Evolutionary conservation across 495 filamentous ascomycete genomes (phyloP), one percentile per base, ranked within the genome.

Genomic region (Penicillium crystallinum): DNA sequence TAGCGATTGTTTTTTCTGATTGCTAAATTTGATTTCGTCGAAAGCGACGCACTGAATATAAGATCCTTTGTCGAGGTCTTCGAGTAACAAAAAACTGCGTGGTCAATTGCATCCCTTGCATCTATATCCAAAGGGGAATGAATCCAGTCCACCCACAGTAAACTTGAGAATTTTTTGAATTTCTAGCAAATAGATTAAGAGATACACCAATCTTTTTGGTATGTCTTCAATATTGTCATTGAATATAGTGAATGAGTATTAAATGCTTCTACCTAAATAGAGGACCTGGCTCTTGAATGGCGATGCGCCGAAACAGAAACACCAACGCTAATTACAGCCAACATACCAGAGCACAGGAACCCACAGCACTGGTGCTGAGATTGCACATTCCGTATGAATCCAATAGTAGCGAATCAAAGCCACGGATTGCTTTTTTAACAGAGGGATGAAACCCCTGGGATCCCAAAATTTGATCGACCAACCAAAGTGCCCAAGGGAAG

Each of bases 391-490:
- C 41, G 37, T 11, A 35, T 50, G 35, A 12, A 27, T 25, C 42
- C 36, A 51, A 9, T 10, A 3, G 8, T 14, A 30, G 15, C 19
- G 17, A 35, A 46, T 19, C 34, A 41, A 52, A 33, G 29, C 40
- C 34, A 27, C 11, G 21, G 4, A 8, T n/a, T 41, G 6, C n/a
- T 27, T 25, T 27, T 34, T 30, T 21, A 22, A 25, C 33, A 49
- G 34, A 19, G 33, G 37, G 34, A 29, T 59, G 45, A 53, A 49
- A 45, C 53, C 49, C 49, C 38, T 56, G 53, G 57, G 49, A 59
- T 59, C 35, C 45, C 41, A 17, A 35, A 22, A 39, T 27, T 34
- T 9, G 11, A n/a, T n/a, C n/a, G n/a, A n/a, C n/a, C n/a, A n/a
- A 42, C n/a, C 4, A n/a, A 19, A 21, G 3, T 6, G 9, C 12